Percentiles rank a stretch among this genome's conserved stretches.
Conservation (phyloP, 1,284 basidiomycete genomes). For the Ceraceosorus bombacis region DNA sequence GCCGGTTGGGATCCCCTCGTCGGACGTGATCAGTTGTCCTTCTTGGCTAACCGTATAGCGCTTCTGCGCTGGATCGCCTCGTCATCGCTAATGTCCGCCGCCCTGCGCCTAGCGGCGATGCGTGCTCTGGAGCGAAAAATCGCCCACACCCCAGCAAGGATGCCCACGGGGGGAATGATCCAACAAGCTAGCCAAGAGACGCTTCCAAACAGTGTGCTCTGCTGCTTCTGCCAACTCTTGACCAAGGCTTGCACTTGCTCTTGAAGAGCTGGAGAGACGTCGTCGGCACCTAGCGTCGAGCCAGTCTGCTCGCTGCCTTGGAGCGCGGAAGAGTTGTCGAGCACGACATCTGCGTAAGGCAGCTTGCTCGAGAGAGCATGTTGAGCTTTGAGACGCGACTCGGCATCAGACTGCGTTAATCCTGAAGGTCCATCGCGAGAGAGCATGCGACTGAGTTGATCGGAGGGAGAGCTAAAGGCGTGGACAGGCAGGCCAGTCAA, state of each 20-base stretch:
- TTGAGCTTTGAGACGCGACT: constrained; percentile 70
- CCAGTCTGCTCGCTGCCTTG: constrained; percentile 2
- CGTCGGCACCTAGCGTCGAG: constrained; percentile 4
- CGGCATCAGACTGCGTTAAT: constrained; percentile 55
- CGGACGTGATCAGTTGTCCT: no score
- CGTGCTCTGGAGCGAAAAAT: constrained; percentile 13
- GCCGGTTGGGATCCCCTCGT: no score
- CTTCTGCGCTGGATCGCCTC: neutral
- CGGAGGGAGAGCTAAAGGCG: constrained; percentile 19
- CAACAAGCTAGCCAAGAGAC: constrained; percentile 63
- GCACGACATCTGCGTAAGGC: constrained; percentile 70
- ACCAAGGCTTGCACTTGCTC: constrained; percentile 65
- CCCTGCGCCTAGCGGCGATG: constrained; percentile 17
- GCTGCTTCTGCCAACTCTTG: constrained; percentile 52
- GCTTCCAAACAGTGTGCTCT: constrained; percentile 55
- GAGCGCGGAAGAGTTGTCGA: constrained; percentile 78
- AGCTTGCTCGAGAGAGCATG: constrained; percentile 72
- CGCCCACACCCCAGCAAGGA: constrained; percentile 48
- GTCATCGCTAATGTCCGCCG: constrained; percentile 17
- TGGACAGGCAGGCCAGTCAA: constrained; percentile 1
- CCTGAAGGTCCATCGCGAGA: constrained; percentile 45
- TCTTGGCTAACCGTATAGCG: neutral
- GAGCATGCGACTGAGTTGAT: constrained; percentile 43
- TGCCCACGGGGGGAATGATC: constrained; percentile 70
- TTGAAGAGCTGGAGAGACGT: constrained; percentile 43